Conservation (phyloP, 1,139 yeast genomes). For the Suhomyces bribrorum region DNA sequence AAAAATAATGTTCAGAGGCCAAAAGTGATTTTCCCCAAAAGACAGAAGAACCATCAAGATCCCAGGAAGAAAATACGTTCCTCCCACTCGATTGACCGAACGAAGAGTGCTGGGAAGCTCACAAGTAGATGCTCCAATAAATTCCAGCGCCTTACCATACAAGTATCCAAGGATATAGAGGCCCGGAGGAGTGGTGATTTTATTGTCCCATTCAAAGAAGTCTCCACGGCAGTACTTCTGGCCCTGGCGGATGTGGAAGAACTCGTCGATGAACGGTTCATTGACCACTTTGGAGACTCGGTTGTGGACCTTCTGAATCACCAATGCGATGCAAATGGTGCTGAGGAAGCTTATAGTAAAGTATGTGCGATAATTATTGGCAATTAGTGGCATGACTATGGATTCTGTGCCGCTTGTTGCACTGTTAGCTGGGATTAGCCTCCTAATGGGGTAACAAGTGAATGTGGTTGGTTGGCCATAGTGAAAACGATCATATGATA, state of each 20-base stretch:
- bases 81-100: constrained; percentile 64
- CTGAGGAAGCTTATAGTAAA: too few species aligned
- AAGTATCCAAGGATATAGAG: constrained; percentile 65
- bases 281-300: constrained; percentile 28
- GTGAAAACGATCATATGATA: neutral
- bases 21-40: constrained; percentile 40
- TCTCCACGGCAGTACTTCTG: constrained; percentile 61
- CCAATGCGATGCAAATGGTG: neutral
- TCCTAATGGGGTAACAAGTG: too few species aligned
- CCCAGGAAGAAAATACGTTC: constrained; percentile 53
- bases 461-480: too few species aligned
- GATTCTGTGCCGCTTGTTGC: too few species aligned
- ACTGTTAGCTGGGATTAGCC: too few species aligned
- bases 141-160: constrained; percentile 37
- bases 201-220: constrained; percentile 75
- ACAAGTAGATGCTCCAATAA: constrained; percentile 25
- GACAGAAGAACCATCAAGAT: constrained; percentile 27
- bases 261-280: constrained; percentile 67
- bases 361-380: too few species aligned
- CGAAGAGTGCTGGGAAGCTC: constrained; percentile 50
- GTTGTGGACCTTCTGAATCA: constrained; percentile 12
- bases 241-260: constrained; percentile 83
- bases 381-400: too few species aligned
- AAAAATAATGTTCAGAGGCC: constrained; percentile 50
- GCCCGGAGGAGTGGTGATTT: constrained; percentile 98